phyloP scores from a whole-genome alignment of 192 early-diverging fungal genomes.

The Backusella tuberculispora region DNA sequence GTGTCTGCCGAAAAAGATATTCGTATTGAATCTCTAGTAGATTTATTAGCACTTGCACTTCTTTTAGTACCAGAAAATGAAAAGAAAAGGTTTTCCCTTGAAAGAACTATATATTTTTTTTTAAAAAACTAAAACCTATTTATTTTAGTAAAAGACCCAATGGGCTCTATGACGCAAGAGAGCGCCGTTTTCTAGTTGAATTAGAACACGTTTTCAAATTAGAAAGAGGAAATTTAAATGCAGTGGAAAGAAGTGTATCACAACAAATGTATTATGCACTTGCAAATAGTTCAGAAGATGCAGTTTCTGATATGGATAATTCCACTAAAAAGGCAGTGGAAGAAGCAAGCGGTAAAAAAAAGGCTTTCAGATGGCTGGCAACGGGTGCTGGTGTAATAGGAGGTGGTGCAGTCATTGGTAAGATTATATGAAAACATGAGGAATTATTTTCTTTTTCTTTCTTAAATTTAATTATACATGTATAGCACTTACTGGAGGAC shows the following conservation, averaged over 20 bases:
- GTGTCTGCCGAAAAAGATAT: slow-evolving; percentile 17
- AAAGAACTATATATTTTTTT: not conserved
- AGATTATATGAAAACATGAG: not conserved
- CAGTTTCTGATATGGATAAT: slow-evolving; percentile 31
- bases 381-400: slow-evolving; percentile 57
- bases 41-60: slow-evolving; percentile 27
- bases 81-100: not conserved
- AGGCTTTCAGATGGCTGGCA: slow-evolving; percentile 52
- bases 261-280: slow-evolving; percentile 59
- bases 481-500: slow-evolving; percentile 43
- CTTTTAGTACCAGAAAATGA: not conserved
- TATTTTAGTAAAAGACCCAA: not conserved
- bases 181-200: slow-evolving; percentile 48
- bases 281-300: slow-evolving; percentile 15
- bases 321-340: slow-evolving; percentile 48
- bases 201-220: slow-evolving; percentile 44
- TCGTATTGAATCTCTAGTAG: slow-evolving; percentile 32
- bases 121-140: not conserved
- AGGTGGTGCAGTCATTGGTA: slow-evolving; percentile 61
- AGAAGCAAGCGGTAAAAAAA: slow-evolving; percentile 50
- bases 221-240: slow-evolving; percentile 28
- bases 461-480: not conserved
- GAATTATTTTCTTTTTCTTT: not conserved
- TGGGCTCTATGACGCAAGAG: slow-evolving; percentile 53
- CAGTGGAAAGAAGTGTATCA: slow-evolving; percentile 50